phyloP scores from a whole-genome alignment of 257 asterid species.

The Przewalskia tangutica region DNA sequence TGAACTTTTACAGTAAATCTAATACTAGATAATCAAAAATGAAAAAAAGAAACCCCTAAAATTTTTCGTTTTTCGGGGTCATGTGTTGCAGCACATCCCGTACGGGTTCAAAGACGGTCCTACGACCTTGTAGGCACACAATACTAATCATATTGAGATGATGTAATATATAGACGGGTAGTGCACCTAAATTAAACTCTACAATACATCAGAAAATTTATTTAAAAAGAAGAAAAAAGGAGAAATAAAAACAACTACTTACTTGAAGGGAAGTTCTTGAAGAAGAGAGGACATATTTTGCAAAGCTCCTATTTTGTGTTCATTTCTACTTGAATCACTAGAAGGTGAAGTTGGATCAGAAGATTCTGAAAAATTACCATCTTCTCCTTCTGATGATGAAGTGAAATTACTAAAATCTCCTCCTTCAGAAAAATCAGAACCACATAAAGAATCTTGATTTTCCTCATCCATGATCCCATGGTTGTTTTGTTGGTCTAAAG shows the following conservation, averaged over 20 bases:
- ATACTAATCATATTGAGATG: no score
- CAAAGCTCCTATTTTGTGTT: conserved; percentile 17
- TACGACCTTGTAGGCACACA: no score
- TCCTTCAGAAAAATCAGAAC: conserved; percentile 10
- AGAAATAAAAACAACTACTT: conserved; percentile 1
- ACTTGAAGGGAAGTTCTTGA: conserved; percentile 64
- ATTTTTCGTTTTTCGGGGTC: no score
- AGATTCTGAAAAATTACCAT: neutral
- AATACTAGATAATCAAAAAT: no score
- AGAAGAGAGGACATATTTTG: conserved; percentile 53
- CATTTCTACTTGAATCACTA: neutral
- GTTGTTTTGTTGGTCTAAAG: conserved; percentile 18
- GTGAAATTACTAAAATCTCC: conserved; percentile 1
- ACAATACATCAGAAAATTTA: no score
- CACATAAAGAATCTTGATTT: neutral
- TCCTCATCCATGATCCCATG: conserved; percentile 30
- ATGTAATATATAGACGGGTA: no score
- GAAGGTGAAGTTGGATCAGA: neutral
- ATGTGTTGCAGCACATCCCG: no score
- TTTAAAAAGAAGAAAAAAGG: no score
- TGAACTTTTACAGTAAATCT: no score
- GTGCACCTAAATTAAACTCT: no score
- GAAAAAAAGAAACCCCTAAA: no score
- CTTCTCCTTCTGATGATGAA: conserved; percentile 11
- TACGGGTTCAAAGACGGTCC: no score